Conservation (phyloP, 1,284 basidiomycete genomes). For the Trichosporon coremiiforme region DNA sequence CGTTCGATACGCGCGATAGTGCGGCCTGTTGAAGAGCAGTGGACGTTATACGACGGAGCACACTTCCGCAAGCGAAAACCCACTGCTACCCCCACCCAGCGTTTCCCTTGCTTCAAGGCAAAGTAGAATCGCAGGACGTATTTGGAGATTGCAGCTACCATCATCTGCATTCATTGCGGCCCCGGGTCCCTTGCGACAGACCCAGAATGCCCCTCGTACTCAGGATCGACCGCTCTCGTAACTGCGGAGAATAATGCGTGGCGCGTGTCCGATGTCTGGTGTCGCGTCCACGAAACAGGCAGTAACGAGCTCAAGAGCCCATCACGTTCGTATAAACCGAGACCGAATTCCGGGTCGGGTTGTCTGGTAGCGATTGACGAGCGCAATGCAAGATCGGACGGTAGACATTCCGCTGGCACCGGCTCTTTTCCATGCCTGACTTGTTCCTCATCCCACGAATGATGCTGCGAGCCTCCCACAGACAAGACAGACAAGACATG, state of each 20-base stretch:
- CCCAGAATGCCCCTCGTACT: neutral
- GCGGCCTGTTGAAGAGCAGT: neutral
- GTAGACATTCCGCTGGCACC: neutral
- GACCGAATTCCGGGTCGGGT: slow-evolving; percentile 1
- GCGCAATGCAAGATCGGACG: neutral
- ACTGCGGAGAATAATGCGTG: neutral
- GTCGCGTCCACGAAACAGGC: neutral
- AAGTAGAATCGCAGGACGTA: neutral
- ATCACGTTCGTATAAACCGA: neutral
- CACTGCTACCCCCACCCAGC: neutral
- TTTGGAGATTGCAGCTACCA: neutral
- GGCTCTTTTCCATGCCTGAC: neutral
- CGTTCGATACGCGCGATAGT: neutral
- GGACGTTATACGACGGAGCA: neutral
- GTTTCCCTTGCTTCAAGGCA: neutral
- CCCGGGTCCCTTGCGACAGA: neutral
- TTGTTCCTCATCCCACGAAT: neutral
- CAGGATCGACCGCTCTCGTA: neutral
- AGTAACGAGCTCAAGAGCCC: neutral
- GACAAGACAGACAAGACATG: neutral
- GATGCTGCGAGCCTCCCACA: neutral
- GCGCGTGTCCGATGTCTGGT: neutral
- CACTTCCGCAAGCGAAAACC: neutral
- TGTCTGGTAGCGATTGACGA: neutral
- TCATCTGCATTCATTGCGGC: neutral